Evolutionary conservation across 2,329 filamentous ascomycete species (phyloP).

Genomic region (Fusarium sterilihyphosum): DNA sequence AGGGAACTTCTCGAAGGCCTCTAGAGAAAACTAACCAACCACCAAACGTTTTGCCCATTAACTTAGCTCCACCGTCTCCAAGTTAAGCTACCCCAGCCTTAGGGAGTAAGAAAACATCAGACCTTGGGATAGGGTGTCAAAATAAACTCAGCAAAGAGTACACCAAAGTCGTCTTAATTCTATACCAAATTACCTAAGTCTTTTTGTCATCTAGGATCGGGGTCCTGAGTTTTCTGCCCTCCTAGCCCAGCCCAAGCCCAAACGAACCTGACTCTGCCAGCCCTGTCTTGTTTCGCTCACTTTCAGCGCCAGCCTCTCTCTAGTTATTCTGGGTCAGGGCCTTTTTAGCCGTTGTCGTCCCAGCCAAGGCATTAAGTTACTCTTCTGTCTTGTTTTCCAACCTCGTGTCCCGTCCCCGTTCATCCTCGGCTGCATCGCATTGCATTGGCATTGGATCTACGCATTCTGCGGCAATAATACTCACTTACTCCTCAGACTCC

Average conservation of each 20-base stretch:
- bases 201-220: accelerated
- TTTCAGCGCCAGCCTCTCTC: constrained; percentile 24
- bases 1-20: constrained; percentile 24
- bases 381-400: constrained; percentile 10
- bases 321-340: neutral
- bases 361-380: constrained; percentile 11
- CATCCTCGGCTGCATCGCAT: constrained; percentile 4
- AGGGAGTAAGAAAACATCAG: neutral
- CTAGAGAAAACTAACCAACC: constrained; percentile 12
- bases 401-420: neutral
- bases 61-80: constrained; percentile 12
- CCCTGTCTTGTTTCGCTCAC: constrained; percentile 17
- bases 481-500: neutral
- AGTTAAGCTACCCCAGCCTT: constrained; percentile 1
- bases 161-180: too few relatives aligned
- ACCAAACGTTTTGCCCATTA: constrained; percentile 9
- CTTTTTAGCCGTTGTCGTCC: constrained; percentile 26
- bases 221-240: neutral
- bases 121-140: neutral
- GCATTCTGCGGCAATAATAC: constrained; percentile 3
- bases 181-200: too few relatives aligned
- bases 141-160: accelerated
- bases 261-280: constrained; percentile 1
- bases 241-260: constrained; percentile 4
- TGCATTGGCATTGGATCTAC: constrained; percentile 6